These are phyloP conservation scores for Paracoccidioides lutzii DNA, from an alignment of 2,329 filamentous ascomycete genomes.

Conservation along the genomic window DNA sequence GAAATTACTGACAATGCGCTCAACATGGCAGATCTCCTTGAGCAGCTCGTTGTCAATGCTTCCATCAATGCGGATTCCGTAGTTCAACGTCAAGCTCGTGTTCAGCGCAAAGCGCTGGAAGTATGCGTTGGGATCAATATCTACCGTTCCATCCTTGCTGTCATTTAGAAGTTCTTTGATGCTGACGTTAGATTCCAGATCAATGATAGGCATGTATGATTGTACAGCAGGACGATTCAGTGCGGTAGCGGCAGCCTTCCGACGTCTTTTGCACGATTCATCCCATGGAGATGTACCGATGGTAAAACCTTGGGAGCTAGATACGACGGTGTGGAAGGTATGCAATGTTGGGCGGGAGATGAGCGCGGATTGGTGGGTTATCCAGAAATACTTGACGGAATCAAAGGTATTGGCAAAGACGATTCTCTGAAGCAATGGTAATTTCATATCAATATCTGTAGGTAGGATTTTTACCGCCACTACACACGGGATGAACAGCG, in stretches of 20 bases:
- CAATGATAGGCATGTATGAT: conserved; percentile 70
- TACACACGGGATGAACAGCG: neutral
- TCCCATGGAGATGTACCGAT: conserved; percentile 79
- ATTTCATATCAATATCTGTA: neutral
- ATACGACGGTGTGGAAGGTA: conserved; percentile 70
- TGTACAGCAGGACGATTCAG: conserved; percentile 64
- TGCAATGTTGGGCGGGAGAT: conserved; percentile 68
- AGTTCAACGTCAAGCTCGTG: conserved; percentile 65
- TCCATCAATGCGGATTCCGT: conserved; percentile 62
- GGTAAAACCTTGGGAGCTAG: conserved; percentile 63
- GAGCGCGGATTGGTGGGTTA: conserved; percentile 63
- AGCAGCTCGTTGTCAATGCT: conserved; percentile 55
- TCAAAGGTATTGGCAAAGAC: conserved; percentile 70
- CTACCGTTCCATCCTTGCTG: conserved; percentile 46
- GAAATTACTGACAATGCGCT: conserved; percentile 63
- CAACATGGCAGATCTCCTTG: conserved; percentile 61
- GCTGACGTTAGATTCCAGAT: conserved; percentile 58
- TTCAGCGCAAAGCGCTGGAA: conserved; percentile 67
- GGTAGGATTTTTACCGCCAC: too few relatives aligned
- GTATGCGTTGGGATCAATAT: conserved; percentile 60
- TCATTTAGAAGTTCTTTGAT: conserved; percentile 60
- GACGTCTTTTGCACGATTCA: conserved; percentile 61
- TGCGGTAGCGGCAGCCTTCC: conserved; percentile 67
- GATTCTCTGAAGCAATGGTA: conserved; percentile 40
- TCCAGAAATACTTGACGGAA: conserved; percentile 59